phyloP scores from a whole-genome alignment of 306 rosid genomes.

The Elaeagnus macrophylla region DNA sequence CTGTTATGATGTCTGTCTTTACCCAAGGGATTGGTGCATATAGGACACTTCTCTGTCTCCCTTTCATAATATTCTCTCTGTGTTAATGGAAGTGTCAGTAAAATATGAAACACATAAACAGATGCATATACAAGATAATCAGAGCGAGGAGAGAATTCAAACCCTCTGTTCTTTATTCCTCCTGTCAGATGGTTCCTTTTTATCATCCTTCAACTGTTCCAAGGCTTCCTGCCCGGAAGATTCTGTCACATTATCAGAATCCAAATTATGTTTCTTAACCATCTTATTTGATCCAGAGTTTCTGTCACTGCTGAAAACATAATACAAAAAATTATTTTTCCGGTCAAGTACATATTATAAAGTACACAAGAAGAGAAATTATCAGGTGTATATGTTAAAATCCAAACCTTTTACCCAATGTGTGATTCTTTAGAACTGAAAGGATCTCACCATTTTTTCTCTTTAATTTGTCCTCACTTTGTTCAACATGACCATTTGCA shows the following conservation, averaged over 20 bases:
- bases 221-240: conserved; percentile 35
- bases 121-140: conserved; percentile 1
- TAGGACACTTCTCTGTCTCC: conserved; percentile 67
- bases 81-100: conserved; percentile 22
- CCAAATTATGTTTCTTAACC: conserved; percentile 36
- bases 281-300: conserved; percentile 25
- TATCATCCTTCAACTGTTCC: conserved; percentile 32
- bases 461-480: conserved; percentile 32
- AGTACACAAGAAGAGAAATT: conserved; percentile 1
- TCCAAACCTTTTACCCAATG: conserved; percentile 38
- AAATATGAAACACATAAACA: conserved; percentile 14
- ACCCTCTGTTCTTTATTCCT: conserved; percentile 60
- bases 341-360: too few relatives aligned
- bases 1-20: conserved; percentile 65
- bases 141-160: conserved; percentile 27
- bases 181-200: conserved; percentile 37
- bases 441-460: conserved; percentile 36
- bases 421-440: conserved; percentile 24
- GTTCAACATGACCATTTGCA: conserved; percentile 21
- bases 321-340: too few relatives aligned
- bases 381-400: background rate
- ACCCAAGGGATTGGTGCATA: conserved; percentile 67
- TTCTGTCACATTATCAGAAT: conserved; percentile 41
- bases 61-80: conserved; percentile 79
- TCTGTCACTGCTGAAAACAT: conserved; percentile 39